These are phyloP conservation scores for Ustilago loliicola DNA, from an alignment of 1,284 basidiomycete species.

Conservation along the genomic window DNA sequence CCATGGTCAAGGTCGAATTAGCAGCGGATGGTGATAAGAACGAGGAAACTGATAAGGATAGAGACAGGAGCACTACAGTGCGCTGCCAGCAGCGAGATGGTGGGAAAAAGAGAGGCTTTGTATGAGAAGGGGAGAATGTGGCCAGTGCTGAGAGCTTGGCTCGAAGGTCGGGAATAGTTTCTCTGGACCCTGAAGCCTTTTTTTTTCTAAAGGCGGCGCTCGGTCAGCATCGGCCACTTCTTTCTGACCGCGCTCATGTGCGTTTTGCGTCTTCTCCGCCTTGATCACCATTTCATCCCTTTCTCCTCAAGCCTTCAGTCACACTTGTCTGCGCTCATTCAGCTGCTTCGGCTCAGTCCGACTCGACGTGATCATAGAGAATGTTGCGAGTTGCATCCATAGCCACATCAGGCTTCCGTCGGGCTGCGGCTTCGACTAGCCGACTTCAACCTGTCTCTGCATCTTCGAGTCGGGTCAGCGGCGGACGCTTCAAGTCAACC, in stretches of 20 bases:
- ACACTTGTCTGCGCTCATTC: not conserved
- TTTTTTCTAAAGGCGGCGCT: not conserved
- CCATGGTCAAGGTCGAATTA: not conserved
- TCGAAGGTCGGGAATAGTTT: not conserved
- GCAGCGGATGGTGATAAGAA: not conserved
- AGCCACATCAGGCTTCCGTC: conserved; percentile 17
- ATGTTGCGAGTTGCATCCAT: conserved; percentile 29
- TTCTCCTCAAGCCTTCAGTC: not conserved
- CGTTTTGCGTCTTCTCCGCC: too few relatives aligned
- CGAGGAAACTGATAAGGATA: not conserved
- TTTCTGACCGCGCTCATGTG: conserved; percentile 2
- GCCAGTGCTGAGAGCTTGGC: not conserved
- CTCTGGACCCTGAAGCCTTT: conserved; percentile 7
- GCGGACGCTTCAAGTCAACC: conserved; percentile 36
- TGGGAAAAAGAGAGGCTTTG: not conserved
- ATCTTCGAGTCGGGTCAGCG: conserved; percentile 8
- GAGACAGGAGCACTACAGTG: not conserved
- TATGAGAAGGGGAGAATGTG: not conserved
- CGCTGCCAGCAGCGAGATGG: not conserved
- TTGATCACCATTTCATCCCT: not conserved
- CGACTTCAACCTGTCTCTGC: not conserved
- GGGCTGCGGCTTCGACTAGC: not conserved
- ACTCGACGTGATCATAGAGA: not conserved
- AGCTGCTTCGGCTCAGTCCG: not conserved
- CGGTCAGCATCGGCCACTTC: conserved; percentile 9